Evolutionary conservation across 257 asterid species (phyloP), one percentile per base, ranked within the genome.

Genomic region (Vinca minor): DNA sequence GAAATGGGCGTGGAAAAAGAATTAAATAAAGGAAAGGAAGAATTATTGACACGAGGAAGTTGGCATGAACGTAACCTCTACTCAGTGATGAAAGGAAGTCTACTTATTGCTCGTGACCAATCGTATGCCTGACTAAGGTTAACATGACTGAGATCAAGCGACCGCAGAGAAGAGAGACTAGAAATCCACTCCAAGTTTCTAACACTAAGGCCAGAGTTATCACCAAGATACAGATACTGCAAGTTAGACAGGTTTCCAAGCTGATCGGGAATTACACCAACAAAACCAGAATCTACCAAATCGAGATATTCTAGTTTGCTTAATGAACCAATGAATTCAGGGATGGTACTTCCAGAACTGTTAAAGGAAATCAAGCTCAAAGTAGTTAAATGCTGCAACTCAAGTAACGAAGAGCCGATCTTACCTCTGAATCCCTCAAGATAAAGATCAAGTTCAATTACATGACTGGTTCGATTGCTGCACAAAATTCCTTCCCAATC

Each of bases 191-290:
- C n/a, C n/a, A n/a, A n/a, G n/a, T 38, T 38, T 38, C 44, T 38
- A 2, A 38, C 12, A 5, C 13, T 38, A 2, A 38, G 44, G 10
- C 11, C 12, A 38, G 1, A n/a, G n/a, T n/a, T 6, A 3, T 6
- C 38, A 34, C 38, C 3, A 45, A 71, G 45, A 18, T 38, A 38
- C 23, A 71, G 56, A 26, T 5, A 18, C 42, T 31, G 31, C 67
- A 71, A 21, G 50, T 53, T 42, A 6, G 68, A 46, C 20, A 71
- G 66, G 52, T 71, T 71, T 3, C 70, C 75, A 9, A 64, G 66
- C 13, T 46, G 20, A 14, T 21, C 32, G 34, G 71, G 71, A 49
- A 58, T 18, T 11, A 39, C 10, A 20, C 71, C 71, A 8, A 8
- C 9, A 1, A 71, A 65, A 9, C 20, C 8, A 15, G 54, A 2